Percentiles rank a stretch among this genome's conserved stretches.
These are phyloP conservation scores for Suhomyces chickasaworum DNA, from an alignment of 1,139 yeast species.

Conservation along the genomic window DNA sequence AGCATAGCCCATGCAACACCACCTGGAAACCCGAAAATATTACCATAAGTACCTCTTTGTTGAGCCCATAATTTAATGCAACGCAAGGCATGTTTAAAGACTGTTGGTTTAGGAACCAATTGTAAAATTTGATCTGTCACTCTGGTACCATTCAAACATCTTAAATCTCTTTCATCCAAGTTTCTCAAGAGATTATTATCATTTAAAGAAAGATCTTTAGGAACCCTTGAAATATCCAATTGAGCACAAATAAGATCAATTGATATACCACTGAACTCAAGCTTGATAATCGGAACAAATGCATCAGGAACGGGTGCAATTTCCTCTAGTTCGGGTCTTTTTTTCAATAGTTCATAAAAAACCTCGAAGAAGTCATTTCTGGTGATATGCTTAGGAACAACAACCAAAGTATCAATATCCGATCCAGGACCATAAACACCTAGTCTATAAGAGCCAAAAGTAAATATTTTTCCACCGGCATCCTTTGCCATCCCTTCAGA, in stretches of 20 bases:
- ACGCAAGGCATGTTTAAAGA: constrained; percentile 88
- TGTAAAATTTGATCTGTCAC: constrained; percentile 92
- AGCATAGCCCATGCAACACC: constrained; percentile 99
- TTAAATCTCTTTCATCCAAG: constrained; percentile 84
- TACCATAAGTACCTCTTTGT: constrained; percentile 88
- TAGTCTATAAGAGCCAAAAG: constrained; percentile 89
- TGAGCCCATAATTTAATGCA: constrained; percentile 98
- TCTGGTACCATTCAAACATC: constrained; percentile 92
- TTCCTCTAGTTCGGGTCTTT: constrained; percentile 81
- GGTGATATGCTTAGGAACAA: constrained; percentile 94
- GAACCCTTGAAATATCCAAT: constrained; percentile 80
- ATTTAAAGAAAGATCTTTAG: constrained; percentile 67
- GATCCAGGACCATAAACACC: constrained; percentile 99
- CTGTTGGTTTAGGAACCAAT: constrained; percentile 89
- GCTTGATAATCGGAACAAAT: constrained; percentile 89
- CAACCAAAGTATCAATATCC: constrained; percentile 94
- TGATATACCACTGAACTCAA: constrained; percentile 84
- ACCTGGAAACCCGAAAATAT: constrained; percentile 96
- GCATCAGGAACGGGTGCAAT: constrained; percentile 95
- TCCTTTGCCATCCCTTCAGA: constrained; percentile 96
- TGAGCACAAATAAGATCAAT: constrained; percentile 88
- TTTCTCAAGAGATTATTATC: constrained; percentile 85
- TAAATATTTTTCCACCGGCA: constrained; percentile 95
- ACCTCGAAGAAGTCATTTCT: constrained; percentile 86
- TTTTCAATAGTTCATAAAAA: constrained; percentile 65